Evolutionary conservation across 208 protist species (phyloP), one percentile per base, ranked within the genome.

Genomic region (Crithidia brevicula): DNA sequence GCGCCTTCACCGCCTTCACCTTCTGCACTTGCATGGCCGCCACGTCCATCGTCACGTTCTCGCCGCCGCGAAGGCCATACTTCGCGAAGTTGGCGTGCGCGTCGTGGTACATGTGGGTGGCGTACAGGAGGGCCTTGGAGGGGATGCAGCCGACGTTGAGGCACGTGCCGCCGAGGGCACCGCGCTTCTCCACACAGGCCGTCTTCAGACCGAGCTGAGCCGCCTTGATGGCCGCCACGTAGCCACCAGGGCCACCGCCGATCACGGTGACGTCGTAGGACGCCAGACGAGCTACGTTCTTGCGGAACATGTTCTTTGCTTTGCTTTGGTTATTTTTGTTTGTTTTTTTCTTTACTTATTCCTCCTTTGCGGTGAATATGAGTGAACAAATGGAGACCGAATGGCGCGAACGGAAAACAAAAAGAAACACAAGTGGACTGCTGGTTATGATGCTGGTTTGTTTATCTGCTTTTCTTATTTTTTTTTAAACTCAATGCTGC

Each of bases 141-240:
- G 99, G 99, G 73, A 99, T 99, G 91, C 99, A 99, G 33, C 97
- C 98, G 33, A 99, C 98, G 81, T 99, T 99, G n/a, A 99, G 89
- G 91, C 99, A 99, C 18, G 98, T 99, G 65, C 98, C 98, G 31
- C 99, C 99, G 22, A 99, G 93, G 38, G 89, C 62, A 31, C 98
- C 98, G 65, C 98, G 92, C 86, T 98, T 99, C 80, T 99, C 99
- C 30, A 99, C 81, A 79, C 99, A 99, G 11, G 97, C 93, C 0
- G 98, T 98, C 70, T 99, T 99, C 34, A 99, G 72, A 28, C 99
- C 99, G 6, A 99, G 89, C 89, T 99, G 99, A 15, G 97, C 98
- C 28, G 99, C 99, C 79, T 99, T 99, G 81, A 99, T 99, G 38
- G 99, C 98, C 13, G 98, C 98, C 45, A 99, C 98, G 80, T 99